A percentile compares a stretch with the other conserved stretches of the same genome.
phyloP scores from a whole-genome alignment of 495 filamentous ascomycete species.

The Niebla homalea region DNA sequence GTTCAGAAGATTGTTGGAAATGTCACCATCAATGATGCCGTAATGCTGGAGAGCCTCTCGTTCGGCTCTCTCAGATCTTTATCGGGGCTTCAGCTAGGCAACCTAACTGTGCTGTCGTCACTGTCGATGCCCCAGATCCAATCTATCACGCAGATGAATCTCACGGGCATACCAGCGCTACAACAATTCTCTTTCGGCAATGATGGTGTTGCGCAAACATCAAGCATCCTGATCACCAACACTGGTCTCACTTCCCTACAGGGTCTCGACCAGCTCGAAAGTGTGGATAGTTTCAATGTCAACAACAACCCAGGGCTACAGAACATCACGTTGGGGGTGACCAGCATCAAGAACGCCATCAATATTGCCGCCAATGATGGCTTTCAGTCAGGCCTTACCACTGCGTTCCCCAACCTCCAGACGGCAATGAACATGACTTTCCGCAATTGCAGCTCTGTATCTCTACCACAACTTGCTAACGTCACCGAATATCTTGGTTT shows the following conservation, averaged over 20 bases:
- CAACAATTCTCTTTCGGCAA: constrained; percentile 49
- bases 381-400: constrained; percentile 30
- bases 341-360: constrained; percentile 36
- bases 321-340: constrained; percentile 55
- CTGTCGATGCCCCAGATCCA: constrained; percentile 51
- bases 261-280: constrained; percentile 64
- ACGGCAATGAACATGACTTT: constrained; percentile 77
- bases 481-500: constrained; percentile 75
- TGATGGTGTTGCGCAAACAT: constrained; percentile 47
- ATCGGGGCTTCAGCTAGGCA: constrained; percentile 54
- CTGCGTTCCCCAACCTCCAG: constrained; percentile 61
- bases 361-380: constrained; percentile 53
- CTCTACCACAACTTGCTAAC: constrained; percentile 58
- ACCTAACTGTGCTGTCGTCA: constrained; percentile 49
- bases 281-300: constrained; percentile 51
- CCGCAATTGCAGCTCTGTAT: constrained; percentile 63
- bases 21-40: constrained; percentile 47
- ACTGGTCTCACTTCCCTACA: constrained; percentile 61
- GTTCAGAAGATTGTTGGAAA: constrained; percentile 54
- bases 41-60: constrained; percentile 40
- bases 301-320: constrained; percentile 67
- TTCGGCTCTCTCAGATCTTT: constrained; percentile 37
- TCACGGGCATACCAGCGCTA: constrained; percentile 60
- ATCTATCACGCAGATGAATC: constrained; percentile 50
- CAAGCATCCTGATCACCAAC: constrained; percentile 60